A percentile compares a stretch with the other conserved stretches of the same genome.
phyloP scores from a whole-genome alignment of 2,329 filamentous ascomycete species.

The Amauroascus verrucosus region DNA sequence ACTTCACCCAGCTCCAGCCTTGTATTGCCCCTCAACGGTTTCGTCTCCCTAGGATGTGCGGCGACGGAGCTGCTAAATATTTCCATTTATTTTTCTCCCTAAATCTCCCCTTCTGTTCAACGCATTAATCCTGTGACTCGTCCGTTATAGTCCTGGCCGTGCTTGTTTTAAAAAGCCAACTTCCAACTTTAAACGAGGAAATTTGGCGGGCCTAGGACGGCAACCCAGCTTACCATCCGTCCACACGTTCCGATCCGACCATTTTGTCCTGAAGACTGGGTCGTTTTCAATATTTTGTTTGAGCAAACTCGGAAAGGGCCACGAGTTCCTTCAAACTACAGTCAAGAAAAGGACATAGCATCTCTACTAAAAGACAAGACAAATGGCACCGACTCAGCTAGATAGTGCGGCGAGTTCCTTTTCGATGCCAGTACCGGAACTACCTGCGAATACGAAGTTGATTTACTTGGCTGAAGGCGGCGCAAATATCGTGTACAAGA shows the following conservation, averaged over 20 bases:
- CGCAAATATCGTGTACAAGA: conserved; percentile 64
- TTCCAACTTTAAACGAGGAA: background rate
- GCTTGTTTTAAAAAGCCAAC: background rate
- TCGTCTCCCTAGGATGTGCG: background rate
- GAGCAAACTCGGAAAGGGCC: too few relatives aligned
- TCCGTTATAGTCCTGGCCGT: background rate
- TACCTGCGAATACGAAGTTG: conserved; percentile 28
- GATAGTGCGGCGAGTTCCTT: background rate
- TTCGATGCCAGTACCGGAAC: conserved; percentile 20
- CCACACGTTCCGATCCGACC: too few relatives aligned
- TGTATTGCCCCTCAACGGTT: background rate
- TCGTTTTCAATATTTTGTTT: too few relatives aligned
- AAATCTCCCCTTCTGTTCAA: background rate
- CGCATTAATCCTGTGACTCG: background rate
- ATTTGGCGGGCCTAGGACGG: too few relatives aligned
- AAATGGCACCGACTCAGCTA: conserved; percentile 3
- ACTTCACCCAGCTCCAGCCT: background rate
- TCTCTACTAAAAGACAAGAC: background rate
- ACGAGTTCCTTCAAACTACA: too few relatives aligned
- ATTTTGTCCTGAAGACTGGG: too few relatives aligned
- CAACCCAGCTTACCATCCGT: too few relatives aligned
- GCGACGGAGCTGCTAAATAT: background rate
- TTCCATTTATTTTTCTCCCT: background rate
- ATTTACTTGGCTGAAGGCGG: conserved; percentile 56
- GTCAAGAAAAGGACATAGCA: background rate